Evolutionary conservation across 2,329 filamentous ascomycete genomes (phyloP).

Genomic region (Graphilbum sp.): DNA sequence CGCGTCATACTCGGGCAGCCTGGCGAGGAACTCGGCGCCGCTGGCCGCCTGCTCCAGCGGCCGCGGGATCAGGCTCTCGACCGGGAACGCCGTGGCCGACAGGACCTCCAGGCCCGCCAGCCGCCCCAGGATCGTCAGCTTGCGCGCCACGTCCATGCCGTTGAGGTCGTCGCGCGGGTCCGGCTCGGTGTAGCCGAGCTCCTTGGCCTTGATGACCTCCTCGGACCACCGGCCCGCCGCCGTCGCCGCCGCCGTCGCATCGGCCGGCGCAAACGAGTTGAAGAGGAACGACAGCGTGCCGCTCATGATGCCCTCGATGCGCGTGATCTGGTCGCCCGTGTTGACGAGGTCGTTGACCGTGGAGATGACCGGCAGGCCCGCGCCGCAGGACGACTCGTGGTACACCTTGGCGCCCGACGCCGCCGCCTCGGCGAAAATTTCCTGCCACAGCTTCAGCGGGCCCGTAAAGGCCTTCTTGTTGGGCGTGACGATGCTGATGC

Average conservation of each 20-base stretch:
- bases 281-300: conserved; percentile 97
- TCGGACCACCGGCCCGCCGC: conserved; percentile 72
- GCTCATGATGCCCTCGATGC: conserved; percentile 93
- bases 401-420: conserved; percentile 66
- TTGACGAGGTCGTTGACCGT: conserved; percentile 88
- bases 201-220: conserved; percentile 83
- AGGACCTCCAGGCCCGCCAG: conserved; percentile 68
- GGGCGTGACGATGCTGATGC: conserved; percentile 83
- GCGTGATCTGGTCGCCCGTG: conserved; percentile 80
- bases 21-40: conserved; percentile 73
- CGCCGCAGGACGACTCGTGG: conserved; percentile 90
- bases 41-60: conserved; percentile 63
- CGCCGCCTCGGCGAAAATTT: conserved; percentile 63
- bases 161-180: conserved; percentile 79
- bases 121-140: conserved; percentile 85
- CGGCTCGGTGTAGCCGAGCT: conserved; percentile 81
- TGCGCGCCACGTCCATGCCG: conserved; percentile 81
- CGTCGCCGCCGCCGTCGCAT: conserved; percentile 55
- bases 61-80: conserved; percentile 81
- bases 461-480: conserved; percentile 98
- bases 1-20: conserved; percentile 66
- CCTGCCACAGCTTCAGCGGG: conserved; percentile 64
- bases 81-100: conserved; percentile 76
- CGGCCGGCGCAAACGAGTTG: conserved; percentile 83
- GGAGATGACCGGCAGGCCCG: conserved; percentile 82